Conservation (phyloP, 768 basidiomycete genomes). For the Omphalotus guepiniiformis region DNA sequence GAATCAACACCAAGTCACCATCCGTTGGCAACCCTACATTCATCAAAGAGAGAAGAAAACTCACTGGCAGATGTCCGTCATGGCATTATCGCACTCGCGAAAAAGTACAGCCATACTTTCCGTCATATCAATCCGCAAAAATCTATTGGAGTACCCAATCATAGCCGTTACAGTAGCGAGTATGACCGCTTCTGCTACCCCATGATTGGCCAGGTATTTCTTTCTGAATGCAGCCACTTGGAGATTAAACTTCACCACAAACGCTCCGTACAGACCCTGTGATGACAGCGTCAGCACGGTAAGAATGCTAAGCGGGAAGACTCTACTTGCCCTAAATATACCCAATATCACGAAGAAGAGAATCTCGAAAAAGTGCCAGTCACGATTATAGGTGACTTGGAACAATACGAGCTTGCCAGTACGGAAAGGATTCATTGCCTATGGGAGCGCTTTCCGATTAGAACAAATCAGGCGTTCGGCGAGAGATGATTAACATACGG, state of each 20-base stretch:
- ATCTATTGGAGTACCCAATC: constrained; percentile 91
- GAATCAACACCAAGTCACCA: constrained; percentile 2
- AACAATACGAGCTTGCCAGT: constrained; percentile 98
- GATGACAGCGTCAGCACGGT: constrained; percentile 9
- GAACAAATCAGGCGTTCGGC: neutral
- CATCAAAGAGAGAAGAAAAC: constrained; percentile 26
- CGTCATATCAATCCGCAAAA: constrained; percentile 96
- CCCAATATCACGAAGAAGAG: constrained; percentile 95
- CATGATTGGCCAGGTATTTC: constrained; percentile 81
- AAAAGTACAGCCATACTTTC: constrained; percentile 94
- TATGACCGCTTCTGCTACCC: constrained; percentile 82
- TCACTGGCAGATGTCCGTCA: constrained; percentile 94
- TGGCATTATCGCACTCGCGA: constrained; percentile 88
- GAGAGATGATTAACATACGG: constrained; percentile 54
- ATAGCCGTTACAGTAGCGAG: constrained; percentile 88
- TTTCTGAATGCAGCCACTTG: constrained; percentile 93
- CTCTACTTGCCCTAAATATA: constrained; percentile 76
- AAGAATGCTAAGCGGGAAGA: neutral
- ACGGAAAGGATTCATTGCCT: constrained; percentile 98
- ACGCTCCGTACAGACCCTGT: constrained; percentile 95
- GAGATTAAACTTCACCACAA: constrained; percentile 95
- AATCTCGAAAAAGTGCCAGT: constrained; percentile 99
- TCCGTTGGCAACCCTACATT: neutral
- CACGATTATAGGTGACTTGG: constrained; percentile 94
- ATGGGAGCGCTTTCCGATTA: constrained; percentile 7